Conservation (phyloP, 2,329 filamentous ascomycete species). For the Neophaeococcomyces mojaviensis region DNA sequence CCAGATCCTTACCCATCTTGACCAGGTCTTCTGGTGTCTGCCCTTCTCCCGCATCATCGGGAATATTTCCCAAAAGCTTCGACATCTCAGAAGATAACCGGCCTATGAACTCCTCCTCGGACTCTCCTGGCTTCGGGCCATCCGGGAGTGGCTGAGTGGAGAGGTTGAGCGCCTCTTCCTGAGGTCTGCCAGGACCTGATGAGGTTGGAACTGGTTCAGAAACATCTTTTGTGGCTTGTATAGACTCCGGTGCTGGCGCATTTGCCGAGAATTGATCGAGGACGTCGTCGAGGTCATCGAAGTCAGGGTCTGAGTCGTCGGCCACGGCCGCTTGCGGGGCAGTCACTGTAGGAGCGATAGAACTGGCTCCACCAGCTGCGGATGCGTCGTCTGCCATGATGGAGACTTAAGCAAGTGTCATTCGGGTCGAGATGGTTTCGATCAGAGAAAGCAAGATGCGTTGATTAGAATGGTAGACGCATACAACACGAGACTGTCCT, state of each 20-base stretch:
- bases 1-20: conserved; percentile 22
- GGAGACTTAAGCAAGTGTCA: background rate
- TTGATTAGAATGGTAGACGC: too few relatives aligned
- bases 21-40: conserved; percentile 18
- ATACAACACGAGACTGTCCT: too few relatives aligned
- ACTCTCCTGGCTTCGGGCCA: conserved; percentile 25
- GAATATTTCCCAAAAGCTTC: conserved; percentile 18
- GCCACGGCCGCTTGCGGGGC: conserved; percentile 28
- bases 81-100: conserved; percentile 23
- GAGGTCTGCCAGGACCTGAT: conserved; percentile 30
- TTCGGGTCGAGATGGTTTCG: too few relatives aligned
- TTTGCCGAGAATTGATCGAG: conserved; percentile 76
- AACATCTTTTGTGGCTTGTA: conserved; percentile 30
- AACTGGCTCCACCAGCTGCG: background rate
- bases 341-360: background rate
- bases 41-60: conserved; percentile 14
- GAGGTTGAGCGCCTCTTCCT: conserved; percentile 24
- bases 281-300: conserved; percentile 92
- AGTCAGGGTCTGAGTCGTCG: conserved; percentile 78
- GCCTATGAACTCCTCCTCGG: conserved; percentile 22
- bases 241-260: conserved; percentile 25
- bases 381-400: background rate
- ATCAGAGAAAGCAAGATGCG: too few relatives aligned
- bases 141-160: conserved; percentile 20
- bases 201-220: conserved; percentile 28